Percentiles rank a stretch among this genome's conserved stretches.
Conservation (phyloP, 2,329 filamentous ascomycete species). For the Cladosporium sphaerospermum region DNA sequence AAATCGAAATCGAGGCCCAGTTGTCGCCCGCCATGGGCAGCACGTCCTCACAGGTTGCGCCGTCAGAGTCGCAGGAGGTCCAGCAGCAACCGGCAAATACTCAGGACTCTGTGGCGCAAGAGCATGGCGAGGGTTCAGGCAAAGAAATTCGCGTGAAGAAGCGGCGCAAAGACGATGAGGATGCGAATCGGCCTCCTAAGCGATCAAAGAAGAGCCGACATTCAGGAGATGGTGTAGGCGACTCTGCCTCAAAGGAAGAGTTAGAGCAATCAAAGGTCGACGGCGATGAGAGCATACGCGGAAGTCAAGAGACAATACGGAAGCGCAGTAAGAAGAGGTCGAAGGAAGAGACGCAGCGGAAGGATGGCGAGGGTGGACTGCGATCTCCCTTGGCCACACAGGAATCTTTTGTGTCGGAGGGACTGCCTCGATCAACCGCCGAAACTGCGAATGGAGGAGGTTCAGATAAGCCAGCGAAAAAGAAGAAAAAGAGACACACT, state of each 20-base stretch:
- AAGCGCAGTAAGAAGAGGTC: conserved; percentile 13
- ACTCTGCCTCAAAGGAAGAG: neutral
- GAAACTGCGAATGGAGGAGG: neutral
- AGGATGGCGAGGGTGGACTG: neutral
- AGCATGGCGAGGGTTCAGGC: neutral
- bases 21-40: conserved; percentile 9
- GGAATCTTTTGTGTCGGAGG: neutral
- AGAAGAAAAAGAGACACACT: conserved; percentile 7
- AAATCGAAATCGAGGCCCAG: too few relatives aligned
- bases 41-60: conserved; percentile 9
- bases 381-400: neutral
- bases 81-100: neutral
- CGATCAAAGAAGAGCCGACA: conserved; percentile 7
- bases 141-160: neutral
- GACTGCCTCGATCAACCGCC: neutral
- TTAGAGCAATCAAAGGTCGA: neutral
- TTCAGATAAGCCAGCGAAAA: neutral
- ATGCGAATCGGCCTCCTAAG: neutral
- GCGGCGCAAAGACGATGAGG: neutral
- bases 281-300: conserved; percentile 1
- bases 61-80: neutral
- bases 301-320: conserved; percentile 2
- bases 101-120: neutral
- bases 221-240: neutral
- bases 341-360: conserved; percentile 2